Evolutionary conservation across 495 filamentous ascomycete species (phyloP), one percentile per base, ranked within the genome.

Genomic region (Trichoderma erinaceum): DNA sequence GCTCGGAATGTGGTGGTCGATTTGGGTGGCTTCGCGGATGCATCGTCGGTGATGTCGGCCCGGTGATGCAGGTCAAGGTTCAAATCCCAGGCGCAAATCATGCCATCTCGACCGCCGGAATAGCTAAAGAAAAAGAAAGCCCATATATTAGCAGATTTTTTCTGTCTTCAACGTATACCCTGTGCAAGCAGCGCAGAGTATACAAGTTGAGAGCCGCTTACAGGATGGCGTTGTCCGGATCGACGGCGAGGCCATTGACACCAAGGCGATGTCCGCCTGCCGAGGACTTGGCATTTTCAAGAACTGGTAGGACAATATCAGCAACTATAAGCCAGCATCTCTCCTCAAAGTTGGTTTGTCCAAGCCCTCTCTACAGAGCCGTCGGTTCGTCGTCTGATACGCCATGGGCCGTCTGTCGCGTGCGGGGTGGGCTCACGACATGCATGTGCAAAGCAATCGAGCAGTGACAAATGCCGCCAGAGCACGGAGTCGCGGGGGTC

Each of bases 21-120:
- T 69, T 75, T 79, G 48, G 23, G 32, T 66, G 73, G 75, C 72
- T 75, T 78, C 67, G 73, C 50, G 67, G 73, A 71, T 43, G 70
- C 67, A 67, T 79, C 72, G 68, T 71, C 68, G 63, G 80, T 74
- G 66, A 75, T 73, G 35, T 78, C 73, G 64, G 73, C 70, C 65
- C 52, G 63, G 58, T 70, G 68, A 12, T 79, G 73, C 46, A 86
- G 81, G 69, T 87, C 81, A 66, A 88, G 79, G 70, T 91, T 87
- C 23, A 97, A 80, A 75, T 97, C 87, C 95, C 95, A 99, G 69
- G 94, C 92, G 77, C 95, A 99, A 70, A 99, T 88, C 63, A 96
- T 90, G 65, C 95, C 95, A 80, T 98, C 95, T 75, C 95, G 89
- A 69, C 95, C 95, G 66, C 92, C 95, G 29, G 95, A 97, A 77